A percentile compares a stretch with the other conserved stretches of the same genome.
phyloP scores from a whole-genome alignment of 2,329 filamentous ascomycete species.

The Neocucurbitaria cava region DNA sequence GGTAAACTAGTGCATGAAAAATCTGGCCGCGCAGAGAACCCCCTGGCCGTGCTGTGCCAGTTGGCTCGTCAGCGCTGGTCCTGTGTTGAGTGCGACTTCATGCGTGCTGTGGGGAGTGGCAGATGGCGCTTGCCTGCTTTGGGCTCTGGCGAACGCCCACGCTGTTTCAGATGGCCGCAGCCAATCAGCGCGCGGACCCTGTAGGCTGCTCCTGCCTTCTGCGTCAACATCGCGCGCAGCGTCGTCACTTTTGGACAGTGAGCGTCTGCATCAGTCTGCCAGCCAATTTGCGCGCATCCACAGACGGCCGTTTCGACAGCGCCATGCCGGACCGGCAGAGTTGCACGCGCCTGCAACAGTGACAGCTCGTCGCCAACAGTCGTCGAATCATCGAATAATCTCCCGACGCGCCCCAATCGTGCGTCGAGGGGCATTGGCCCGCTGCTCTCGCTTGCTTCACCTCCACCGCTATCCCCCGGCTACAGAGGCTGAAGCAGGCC shows the following conservation, averaged over 20 bases:
- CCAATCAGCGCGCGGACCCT: slow-evolving; percentile 21
- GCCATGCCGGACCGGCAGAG: slow-evolving; percentile 5
- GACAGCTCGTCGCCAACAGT: neutral
- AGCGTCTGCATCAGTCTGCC: slow-evolving; percentile 18
- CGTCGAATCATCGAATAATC: slow-evolving; percentile 23
- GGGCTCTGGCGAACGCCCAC: slow-evolving; percentile 14
- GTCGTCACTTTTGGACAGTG: slow-evolving; percentile 3
- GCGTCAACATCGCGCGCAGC: slow-evolving; percentile 1
- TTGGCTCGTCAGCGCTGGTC: neutral
- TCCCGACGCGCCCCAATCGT: slow-evolving; percentile 25
- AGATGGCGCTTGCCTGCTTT: slow-evolving; percentile 16
- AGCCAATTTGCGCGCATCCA: slow-evolving; percentile 10
- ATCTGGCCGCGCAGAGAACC: slow-evolving; percentile 14
- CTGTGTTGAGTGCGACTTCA: slow-evolving; percentile 21
- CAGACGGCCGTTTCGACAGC: slow-evolving; percentile 5
- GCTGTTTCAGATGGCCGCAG: slow-evolving; percentile 22
- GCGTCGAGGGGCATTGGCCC: slow-evolving; percentile 10
- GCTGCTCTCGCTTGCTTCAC: slow-evolving; percentile 9
- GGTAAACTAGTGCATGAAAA: slow-evolving; percentile 22
- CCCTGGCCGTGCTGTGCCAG: slow-evolving; percentile 10
- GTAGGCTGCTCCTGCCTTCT: slow-evolving; percentile 11
- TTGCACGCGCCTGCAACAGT: slow-evolving; percentile 9
- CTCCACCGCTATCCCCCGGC: slow-evolving; percentile 2
- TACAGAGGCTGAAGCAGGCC: slow-evolving; percentile 30
- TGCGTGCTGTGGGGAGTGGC: slow-evolving; percentile 21